These are phyloP conservation scores for Penicillium sp. DNA, from an alignment of 2,329 filamentous ascomycete species.

Conservation along the genomic window DNA sequence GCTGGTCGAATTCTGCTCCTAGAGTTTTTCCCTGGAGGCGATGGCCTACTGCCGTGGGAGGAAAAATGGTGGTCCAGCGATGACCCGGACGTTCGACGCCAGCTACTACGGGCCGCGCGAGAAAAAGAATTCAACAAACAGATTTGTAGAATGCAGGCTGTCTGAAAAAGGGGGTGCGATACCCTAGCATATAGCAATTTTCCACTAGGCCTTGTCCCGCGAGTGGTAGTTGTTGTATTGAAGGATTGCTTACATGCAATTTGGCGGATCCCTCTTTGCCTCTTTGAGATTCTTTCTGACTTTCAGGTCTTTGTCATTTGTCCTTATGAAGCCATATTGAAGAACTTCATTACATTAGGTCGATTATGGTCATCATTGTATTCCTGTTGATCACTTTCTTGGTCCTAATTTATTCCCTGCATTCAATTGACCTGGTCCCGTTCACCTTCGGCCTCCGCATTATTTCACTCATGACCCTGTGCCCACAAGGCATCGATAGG, in stretches of 20 bases:
- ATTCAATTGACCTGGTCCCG: background rate
- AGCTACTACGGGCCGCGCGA: background rate
- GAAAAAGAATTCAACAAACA: background rate
- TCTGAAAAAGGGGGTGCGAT: background rate
- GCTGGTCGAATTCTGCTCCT: background rate
- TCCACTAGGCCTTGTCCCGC: background rate
- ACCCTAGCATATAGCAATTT: background rate
- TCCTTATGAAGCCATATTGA: too few relatives aligned
- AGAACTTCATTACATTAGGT: too few relatives aligned
- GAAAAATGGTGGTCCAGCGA: background rate
- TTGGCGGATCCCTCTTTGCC: too few relatives aligned
- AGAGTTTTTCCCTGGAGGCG: background rate
- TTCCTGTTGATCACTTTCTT: too few relatives aligned
- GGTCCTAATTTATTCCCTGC: too few relatives aligned
- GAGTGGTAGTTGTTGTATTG: too few relatives aligned
- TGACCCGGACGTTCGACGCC: background rate
- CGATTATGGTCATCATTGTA: too few relatives aligned
- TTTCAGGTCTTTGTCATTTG: too few relatives aligned
- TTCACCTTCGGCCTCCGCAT: background rate
- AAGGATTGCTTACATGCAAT: too few relatives aligned
- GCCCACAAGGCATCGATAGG: background rate
- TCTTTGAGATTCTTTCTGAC: too few relatives aligned
- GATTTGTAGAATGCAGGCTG: background rate
- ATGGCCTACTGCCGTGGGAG: background rate
- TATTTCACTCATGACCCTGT: background rate